Base-by-base conservation (phyloP, 306 rosid species). In the Prunus armeniaca region DNA sequence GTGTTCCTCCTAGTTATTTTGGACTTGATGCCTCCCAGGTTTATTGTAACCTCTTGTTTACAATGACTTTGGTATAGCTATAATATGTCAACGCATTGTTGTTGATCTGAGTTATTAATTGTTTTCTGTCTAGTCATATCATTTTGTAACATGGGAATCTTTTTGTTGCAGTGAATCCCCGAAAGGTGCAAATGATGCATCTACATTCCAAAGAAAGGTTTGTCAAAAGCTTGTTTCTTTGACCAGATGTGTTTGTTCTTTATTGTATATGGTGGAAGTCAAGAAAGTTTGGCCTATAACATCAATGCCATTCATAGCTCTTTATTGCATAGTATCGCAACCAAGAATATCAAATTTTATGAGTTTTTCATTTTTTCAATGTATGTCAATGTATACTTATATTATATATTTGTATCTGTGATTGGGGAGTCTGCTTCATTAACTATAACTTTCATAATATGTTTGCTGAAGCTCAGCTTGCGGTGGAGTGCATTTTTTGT, bases 401-500 rank as follows among this genome's bases (percentile, higher is more conserved):
- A 66, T 67, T 76, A 71, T 60, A 30, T 43, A 43, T 46, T 43
- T 49, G 28, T 56, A 66, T 47, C 52, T 58, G 69, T 5, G 25
- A 56, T 45, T 61, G 57, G 58, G 47, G 54, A 56, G 65, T 57
- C 27, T 74, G 22, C 68, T 66, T 57, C 73, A 65, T 80, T 78
- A 57, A 67, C 72, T 69, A 51, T 54, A 20, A 73, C 52, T 71
- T 76, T 74, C 56, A 65, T 80, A 60, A 71, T 69, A 60, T 80
- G 41, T 68, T 51, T 84, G 52, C 46, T 85, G 79, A 76, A 77
- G 65, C 77, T 85, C 93, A 96, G 99, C 96, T 96, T 84, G 99
- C 98, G 0, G 99, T 96, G 74, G 99, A 96, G 88, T 96, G 99
- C 89, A 96, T 96, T 70, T 96, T 96, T 85, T 91, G 99, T 87